phyloP scores from a whole-genome alignment of 2,329 filamentous ascomycete species.

The Colletotrichum phormii region DNA sequence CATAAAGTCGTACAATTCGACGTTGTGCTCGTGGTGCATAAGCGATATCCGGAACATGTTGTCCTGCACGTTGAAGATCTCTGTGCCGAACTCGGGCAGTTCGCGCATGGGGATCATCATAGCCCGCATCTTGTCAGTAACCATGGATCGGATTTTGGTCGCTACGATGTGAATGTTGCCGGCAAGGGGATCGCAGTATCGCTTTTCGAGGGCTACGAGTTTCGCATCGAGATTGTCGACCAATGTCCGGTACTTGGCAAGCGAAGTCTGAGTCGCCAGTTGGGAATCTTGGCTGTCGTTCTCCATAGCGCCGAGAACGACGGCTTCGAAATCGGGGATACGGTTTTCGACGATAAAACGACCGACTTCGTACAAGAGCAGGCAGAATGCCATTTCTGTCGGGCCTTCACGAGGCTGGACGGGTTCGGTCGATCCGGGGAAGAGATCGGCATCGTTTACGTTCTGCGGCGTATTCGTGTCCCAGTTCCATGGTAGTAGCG shows the following conservation, averaged over 20 bases:
- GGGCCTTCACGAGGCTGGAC: conserved; percentile 65
- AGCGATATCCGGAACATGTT: conserved; percentile 68
- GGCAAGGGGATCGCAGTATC: conserved; percentile 62
- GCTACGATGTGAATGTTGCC: conserved; percentile 65
- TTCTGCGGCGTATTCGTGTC: conserved; percentile 68
- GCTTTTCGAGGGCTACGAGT: conserved; percentile 59
- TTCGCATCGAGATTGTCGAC: conserved; percentile 56
- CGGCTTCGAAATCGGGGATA: conserved; percentile 55
- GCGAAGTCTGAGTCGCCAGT: conserved; percentile 52
- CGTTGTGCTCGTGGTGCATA: conserved; percentile 59
- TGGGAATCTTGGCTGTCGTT: conserved; percentile 61
- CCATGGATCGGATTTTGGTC: conserved; percentile 57
- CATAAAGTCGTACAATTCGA: conserved; percentile 56
- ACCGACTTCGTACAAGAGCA: conserved; percentile 63
- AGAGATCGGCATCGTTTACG: conserved; percentile 69
- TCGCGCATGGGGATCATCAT: conserved; percentile 60
- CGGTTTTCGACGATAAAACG: conserved; percentile 57
- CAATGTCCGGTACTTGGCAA: conserved; percentile 56
- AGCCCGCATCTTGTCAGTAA: conserved; percentile 61
- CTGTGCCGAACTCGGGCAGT: conserved; percentile 61
- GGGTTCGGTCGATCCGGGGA: conserved; percentile 63
- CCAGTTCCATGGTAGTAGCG: conserved; percentile 63
- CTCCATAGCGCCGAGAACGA: conserved; percentile 49
- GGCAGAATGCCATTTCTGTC: conserved; percentile 70
- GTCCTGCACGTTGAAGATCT: conserved; percentile 62